phyloP scores from a whole-genome alignment of 768 basidiomycete species.

The Leccinellum albellum region DNA sequence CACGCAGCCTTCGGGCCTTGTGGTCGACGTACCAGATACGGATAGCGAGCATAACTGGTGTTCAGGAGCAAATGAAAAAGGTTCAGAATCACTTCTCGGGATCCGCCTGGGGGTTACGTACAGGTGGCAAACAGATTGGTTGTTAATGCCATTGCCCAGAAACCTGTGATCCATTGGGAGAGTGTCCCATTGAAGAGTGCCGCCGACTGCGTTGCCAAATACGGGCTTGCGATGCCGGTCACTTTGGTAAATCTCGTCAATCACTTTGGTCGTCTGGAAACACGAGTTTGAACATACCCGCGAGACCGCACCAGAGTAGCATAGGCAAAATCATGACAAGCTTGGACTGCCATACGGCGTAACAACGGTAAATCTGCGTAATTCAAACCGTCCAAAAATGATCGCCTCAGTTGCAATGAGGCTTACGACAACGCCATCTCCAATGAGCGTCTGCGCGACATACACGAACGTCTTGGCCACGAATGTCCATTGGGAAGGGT shows the following conservation, averaged over 20 bases:
- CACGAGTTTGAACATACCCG: not conserved
- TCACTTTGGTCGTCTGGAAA: not conserved
- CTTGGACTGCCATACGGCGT: not conserved
- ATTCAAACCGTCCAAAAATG: not conserved
- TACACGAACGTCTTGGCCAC: not conserved
- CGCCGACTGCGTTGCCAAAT: constrained; percentile 6
- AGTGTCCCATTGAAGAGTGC: not conserved
- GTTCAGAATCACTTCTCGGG: not conserved
- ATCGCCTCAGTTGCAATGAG: too few species aligned
- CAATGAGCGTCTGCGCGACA: not conserved
- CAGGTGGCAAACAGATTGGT: constrained; percentile 3
- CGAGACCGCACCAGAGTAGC: not conserved
- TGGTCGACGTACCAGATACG: not conserved
- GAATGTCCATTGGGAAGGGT: not conserved
- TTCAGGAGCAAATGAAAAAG: not conserved
- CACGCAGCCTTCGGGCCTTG: not conserved
- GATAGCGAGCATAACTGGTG: not conserved
- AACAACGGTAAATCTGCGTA: not conserved
- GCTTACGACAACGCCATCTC: not conserved
- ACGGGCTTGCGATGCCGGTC: constrained; percentile 15
- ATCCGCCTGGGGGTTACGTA: not conserved
- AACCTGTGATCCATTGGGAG: not conserved
- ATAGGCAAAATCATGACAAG: not conserved
- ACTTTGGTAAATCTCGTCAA: not conserved
- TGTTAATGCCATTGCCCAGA: constrained; percentile 1